phyloP scores from a whole-genome alignment of 148 eudicot species.

The Heliosperma pusillum region DNA sequence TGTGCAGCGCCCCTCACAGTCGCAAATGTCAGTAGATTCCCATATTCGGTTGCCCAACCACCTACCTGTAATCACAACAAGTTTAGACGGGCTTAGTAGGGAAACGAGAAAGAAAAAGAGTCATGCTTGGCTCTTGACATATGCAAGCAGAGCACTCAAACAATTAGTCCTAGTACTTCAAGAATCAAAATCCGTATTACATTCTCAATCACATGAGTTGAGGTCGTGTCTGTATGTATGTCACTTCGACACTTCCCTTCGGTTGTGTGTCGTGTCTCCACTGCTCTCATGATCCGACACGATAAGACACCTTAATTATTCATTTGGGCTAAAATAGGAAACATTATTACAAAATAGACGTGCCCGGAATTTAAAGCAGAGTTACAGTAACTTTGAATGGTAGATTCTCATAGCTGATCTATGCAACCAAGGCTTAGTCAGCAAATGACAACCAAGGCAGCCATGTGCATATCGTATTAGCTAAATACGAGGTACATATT shows the following conservation, averaged over 20 bases:
- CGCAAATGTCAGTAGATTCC: slow-evolving; percentile 74
- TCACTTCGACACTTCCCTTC: not conserved
- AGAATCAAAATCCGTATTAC: too few species aligned
- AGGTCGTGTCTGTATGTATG: not conserved
- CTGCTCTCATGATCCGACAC: not conserved
- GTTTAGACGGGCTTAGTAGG: not conserved
- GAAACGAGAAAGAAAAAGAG: not conserved
- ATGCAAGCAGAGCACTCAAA: not conserved
- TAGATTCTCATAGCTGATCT: too few species aligned
- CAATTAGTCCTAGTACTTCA: too few species aligned
- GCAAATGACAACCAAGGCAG: not conserved
- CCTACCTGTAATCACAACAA: slow-evolving; percentile 54
- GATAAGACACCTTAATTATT: not conserved
- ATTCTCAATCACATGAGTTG: not conserved
- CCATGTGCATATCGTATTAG: not conserved
- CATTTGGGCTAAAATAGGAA: not conserved
- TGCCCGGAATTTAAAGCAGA: not conserved
- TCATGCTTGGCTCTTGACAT: not conserved
- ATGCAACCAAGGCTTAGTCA: not conserved
- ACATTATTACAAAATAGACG: not conserved
- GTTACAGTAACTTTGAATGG: not conserved
- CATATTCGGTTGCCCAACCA: slow-evolving; percentile 92
- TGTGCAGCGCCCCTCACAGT: slow-evolving; percentile 98
- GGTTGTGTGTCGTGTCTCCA: not conserved
- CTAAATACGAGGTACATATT: not conserved